Conservation (phyloP, 192 early-diverging fungal genomes). For the Anaeromyces robustus region DNA sequence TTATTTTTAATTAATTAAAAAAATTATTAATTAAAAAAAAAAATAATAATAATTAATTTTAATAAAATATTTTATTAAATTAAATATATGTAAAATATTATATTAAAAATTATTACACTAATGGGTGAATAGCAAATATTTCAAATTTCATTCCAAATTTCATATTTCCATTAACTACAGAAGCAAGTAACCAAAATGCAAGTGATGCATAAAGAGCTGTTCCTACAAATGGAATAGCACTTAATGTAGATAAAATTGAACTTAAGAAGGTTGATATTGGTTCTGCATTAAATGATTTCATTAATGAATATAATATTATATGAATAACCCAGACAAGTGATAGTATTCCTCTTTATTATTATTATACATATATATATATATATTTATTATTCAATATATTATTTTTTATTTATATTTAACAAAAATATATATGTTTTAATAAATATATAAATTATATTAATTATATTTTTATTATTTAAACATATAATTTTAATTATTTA, state of each 20-base stretch:
- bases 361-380: too few relatives aligned
- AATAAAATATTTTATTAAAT: too few relatives aligned
- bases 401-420: too few relatives aligned
- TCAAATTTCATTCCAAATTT: slow-evolving; percentile 39
- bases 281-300: slow-evolving; percentile 12
- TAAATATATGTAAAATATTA: too few relatives aligned
- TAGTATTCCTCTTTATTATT: slow-evolving; percentile 16
- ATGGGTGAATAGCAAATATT: slow-evolving; percentile 38
- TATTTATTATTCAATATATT: too few relatives aligned
- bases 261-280: slow-evolving; percentile 31
- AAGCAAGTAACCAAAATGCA: slow-evolving; percentile 33
- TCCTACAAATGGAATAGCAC: slow-evolving; percentile 33
- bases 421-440: too few relatives aligned
- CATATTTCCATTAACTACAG: slow-evolving; percentile 35
- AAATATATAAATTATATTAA: too few relatives aligned
- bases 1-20: background rate
- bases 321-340: slow-evolving; percentile 40
- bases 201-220: slow-evolving; percentile 37
- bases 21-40: too few relatives aligned
- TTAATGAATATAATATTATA: slow-evolving; percentile 31
- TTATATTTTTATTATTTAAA: too few relatives aligned
- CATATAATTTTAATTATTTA: too few relatives aligned
- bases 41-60: too few relatives aligned
- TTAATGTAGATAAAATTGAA: slow-evolving; percentile 24
- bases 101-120: slow-evolving; percentile 14